These are phyloP conservation scores for Colletotrichum sp. DNA, from an alignment of 2,329 filamentous ascomycete genomes.

Conservation along the genomic window DNA sequence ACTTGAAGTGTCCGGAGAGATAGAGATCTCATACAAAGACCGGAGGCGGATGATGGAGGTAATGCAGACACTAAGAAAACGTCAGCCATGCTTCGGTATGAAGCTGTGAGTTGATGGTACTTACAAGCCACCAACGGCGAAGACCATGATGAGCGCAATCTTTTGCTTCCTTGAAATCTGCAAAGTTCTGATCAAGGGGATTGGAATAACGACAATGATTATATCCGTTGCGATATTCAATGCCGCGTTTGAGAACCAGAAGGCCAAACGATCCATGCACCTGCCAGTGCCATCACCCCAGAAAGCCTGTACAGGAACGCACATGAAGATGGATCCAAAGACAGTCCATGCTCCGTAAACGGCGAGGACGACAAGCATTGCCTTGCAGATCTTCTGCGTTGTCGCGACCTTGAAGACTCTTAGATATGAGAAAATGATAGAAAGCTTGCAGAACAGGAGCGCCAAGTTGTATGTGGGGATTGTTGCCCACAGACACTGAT, in stretches of 20 bases:
- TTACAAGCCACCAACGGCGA: neutral
- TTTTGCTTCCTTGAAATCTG: neutral
- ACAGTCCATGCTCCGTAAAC: slow-evolving; percentile 30
- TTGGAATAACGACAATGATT: slow-evolving; percentile 29
- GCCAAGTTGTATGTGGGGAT: neutral
- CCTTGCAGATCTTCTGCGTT: neutral
- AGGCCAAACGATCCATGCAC: slow-evolving; percentile 24
- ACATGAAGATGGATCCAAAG: slow-evolving; percentile 28
- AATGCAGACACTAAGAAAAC: neutral
- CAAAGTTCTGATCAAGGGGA: slow-evolving; percentile 19
- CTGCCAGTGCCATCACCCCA: slow-evolving; percentile 23
- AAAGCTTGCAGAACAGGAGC: neutral
- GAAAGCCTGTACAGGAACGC: slow-evolving; percentile 27
- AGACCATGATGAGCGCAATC: neutral
- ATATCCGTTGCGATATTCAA: slow-evolving; percentile 34
- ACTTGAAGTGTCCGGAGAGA: neutral
- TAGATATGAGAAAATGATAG: neutral
- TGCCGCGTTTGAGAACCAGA: slow-evolving; percentile 30
- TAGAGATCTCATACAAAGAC: slow-evolving; percentile 21
- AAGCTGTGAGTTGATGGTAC: neutral
- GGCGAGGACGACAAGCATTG: slow-evolving; percentile 17
- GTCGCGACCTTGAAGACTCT: neutral
- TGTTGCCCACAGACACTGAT: neutral
- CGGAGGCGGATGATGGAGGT: slow-evolving; percentile 26
- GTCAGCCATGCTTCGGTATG: neutral